Base-by-base conservation (phyloP, 371 early-diverging fungal genomes). In the Umbelopsis sp. region DNA sequence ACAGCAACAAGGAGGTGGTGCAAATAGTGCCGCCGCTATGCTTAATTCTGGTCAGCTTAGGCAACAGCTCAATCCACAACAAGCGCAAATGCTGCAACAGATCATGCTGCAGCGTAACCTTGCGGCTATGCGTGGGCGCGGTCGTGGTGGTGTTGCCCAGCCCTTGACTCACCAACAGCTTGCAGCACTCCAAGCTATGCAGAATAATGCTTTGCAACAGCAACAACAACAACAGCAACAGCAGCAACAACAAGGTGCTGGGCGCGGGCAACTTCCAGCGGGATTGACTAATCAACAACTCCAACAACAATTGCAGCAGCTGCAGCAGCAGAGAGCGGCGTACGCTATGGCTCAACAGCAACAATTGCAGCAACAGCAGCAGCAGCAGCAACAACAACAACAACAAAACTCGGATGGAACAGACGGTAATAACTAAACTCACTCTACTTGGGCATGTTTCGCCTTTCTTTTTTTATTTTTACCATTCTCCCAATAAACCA, bases 1-100 rank as follows among this genome's bases (percentile, higher is more conserved):
- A 45, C 79, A 76, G 70, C 65, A 70, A 65, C 4, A 76, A 70
- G 0, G 73, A 69, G n/a, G 62, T 70, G 22, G 68, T 72, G 67
- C 63, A 69, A 69, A 70, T 71, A 38, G 67, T 69, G 16, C 76
- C 67, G 22, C 76, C 35, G 57, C 57, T 5, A 57, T 57, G 57
- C 57, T 72, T 10, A 71, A 64, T 48, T 62, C 63, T 6, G 65
- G 63, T 4, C 80, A 77, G 41, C 29, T 77, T 46, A 76, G 66
- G 71, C 74, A 41, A 66, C 74, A n/a, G 25, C 72, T 18, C 68
- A 82, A 63, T 63, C 67, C 71, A 37, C 76, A 70, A 57, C 75
- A 78, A 45, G 72, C 67, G 1, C 81, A 76, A 22, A 44, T 78
- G 35, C 35, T 76, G 24, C 80, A 80, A 53, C 78, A 75, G 9